These are phyloP conservation scores for Penicillium coffeae DNA, from an alignment of 495 filamentous ascomycete species.

Conservation along the genomic window DNA sequence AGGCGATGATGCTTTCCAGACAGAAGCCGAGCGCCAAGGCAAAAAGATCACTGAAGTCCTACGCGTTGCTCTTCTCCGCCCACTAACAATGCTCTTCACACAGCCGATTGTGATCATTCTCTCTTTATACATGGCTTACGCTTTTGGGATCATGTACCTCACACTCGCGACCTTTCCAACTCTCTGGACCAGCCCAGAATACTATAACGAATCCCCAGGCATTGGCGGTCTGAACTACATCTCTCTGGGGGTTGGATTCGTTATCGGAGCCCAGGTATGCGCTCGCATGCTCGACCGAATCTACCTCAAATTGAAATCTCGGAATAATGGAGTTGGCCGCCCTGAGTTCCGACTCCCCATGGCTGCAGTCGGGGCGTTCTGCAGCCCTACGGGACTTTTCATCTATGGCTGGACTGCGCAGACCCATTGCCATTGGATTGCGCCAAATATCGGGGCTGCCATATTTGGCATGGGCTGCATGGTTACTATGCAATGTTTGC, in stretches of 20 bases:
- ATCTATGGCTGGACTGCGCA: conserved; percentile 72
- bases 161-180: conserved; percentile 63
- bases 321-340: conserved; percentile 50
- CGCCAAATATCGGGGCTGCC: conserved; percentile 63
- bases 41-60: conserved; percentile 42
- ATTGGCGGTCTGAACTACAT: conserved; percentile 68
- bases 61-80: conserved; percentile 45
- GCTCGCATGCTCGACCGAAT: conserved; percentile 61
- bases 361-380: conserved; percentile 52
- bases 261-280: conserved; percentile 57
- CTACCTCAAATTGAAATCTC: conserved; percentile 56
- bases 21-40: conserved; percentile 56
- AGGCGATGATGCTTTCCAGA: conserved; percentile 57
- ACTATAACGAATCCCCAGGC: conserved; percentile 57
- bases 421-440: conserved; percentile 62
- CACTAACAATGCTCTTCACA: conserved; percentile 55
- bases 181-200: conserved; percentile 50
- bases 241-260: conserved; percentile 62
- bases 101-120: conserved; percentile 56
- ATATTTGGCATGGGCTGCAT: conserved; percentile 40
- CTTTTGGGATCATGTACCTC: conserved; percentile 71
- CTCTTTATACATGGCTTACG: conserved; percentile 60
- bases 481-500: conserved; percentile 24
- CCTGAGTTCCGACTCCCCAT: conserved; percentile 71
- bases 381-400: conserved; percentile 63